Percentiles rank a stretch among this genome's conserved stretches.
phyloP scores from a whole-genome alignment of 306 rosid species.

The Sindora glabra region DNA sequence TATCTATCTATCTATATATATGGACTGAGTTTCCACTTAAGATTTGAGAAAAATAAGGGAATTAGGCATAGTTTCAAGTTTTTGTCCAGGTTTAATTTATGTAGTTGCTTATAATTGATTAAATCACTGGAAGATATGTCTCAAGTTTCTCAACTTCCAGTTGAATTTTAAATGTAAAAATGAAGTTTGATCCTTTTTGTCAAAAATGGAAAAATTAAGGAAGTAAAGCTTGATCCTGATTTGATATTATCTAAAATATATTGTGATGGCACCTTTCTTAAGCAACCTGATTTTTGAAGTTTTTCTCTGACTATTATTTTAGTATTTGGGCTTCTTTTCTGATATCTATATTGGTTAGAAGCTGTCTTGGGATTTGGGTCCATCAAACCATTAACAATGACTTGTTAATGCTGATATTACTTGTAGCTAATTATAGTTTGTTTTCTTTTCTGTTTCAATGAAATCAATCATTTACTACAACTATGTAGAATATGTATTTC shows the following conservation, averaged over 20 bases:
- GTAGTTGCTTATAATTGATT: neutral
- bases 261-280: neutral
- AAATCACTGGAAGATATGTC: neutral
- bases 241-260: no score
- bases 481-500: slow-evolving; percentile 11
- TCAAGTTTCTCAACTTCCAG: neutral
- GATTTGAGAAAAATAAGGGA: no score
- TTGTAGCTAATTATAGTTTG: neutral
- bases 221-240: neutral
- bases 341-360: neutral
- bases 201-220: no score
- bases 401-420: neutral
- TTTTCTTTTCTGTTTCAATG: neutral
- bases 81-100: no score
- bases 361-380: neutral
- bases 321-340: no score
- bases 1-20: no score
- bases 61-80: no score
- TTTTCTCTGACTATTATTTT: no score
- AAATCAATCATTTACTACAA: neutral
- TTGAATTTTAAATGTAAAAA: no score
- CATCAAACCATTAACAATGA: neutral
- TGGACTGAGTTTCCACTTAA: no score
- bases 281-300: neutral
- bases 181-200: no score